Evolutionary conservation across 768 basidiomycete genomes (phyloP), one percentile per base, ranked within the genome.

Genomic region (Tricholoma furcatifolium): DNA sequence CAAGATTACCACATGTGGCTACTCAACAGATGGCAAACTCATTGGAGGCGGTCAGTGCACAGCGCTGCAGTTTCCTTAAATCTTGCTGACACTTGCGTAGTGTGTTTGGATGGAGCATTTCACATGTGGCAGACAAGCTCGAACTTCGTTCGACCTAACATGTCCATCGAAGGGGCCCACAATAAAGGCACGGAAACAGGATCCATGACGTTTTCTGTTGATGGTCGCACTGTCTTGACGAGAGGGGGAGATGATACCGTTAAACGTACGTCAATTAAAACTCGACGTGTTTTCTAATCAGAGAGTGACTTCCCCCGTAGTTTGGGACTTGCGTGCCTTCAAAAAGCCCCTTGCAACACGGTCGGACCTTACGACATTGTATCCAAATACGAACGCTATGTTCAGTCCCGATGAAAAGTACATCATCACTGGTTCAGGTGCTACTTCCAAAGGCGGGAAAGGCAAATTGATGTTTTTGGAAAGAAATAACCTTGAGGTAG

Each of bases 381-480:
- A 99, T 71, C 89, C 93, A 14, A 84, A 88, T 58, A 96, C 95
- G 36, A 98, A 98, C 68, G 87, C 95, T 8, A 82, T 89, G 57
- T 98, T 96, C 71, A 97, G 94, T 59, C 97, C 97, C 0, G 93
- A 97, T 67, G 93, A 95, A 61, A 90, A 85, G 67, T 84, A 85
- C 63, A 74, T 98, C 46, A 74, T 98, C 49, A 95, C 94, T 9
- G 95, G 97, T 4, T 77, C 82, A 1, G 88, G 87, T 7, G 80
- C 85, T 2, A 72, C 81, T 9, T 70, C 81, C 36, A 88, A 86
- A 61, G 86, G 84, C 15, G 83, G 79, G 31, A 75, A 76, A 54
- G 93, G 93, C 1, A 80, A 79, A 54, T 73, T 98, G 50, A 68
- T 90, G 51, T 85, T 96, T 62, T 65, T 98, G 69, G 74, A 75